Percentiles rank a stretch among this genome's conserved stretches.
phyloP scores from a whole-genome alignment of 257 asterid species.

The Buddleja alternifolia region DNA sequence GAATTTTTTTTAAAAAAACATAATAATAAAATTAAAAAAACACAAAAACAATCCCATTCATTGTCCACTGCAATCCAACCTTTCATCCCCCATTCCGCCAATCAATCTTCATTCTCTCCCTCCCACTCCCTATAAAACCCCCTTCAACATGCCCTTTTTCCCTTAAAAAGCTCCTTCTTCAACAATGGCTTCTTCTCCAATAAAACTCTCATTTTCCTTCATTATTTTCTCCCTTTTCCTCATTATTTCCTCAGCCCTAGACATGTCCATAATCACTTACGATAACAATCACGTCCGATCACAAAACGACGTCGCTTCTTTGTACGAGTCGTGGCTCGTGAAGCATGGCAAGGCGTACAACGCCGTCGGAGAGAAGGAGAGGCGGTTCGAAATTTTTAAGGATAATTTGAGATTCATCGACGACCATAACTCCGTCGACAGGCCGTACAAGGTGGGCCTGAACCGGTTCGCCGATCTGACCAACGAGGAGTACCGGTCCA shows the following conservation, averaged over 20 bases:
- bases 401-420: conserved; percentile 68
- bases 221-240: conserved; percentile 35
- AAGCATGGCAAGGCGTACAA: conserved; percentile 69
- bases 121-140: conserved; percentile 15
- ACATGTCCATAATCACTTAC: conserved; percentile 74
- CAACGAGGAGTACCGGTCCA: conserved; percentile 67
- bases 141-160: neutral
- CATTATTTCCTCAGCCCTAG: conserved; percentile 61
- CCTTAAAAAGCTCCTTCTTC: neutral
- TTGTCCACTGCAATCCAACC: conserved; percentile 12
- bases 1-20: too few relatives aligned
- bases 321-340: conserved; percentile 83
- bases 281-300: conserved; percentile 43
- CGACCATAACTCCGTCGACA: conserved; percentile 59
- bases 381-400: conserved; percentile 70
- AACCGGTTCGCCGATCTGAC: conserved; percentile 85
- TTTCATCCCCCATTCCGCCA: conserved; percentile 21
- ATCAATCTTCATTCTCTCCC: conserved; percentile 26
- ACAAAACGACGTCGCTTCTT: conserved; percentile 35
- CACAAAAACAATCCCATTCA: neutral
- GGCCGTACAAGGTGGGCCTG: conserved; percentile 61
- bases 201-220: conserved; percentile 28
- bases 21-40: neutral
- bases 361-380: conserved; percentile 71
- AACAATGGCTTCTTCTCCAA: conserved; percentile 57